Evolutionary conservation across 2,329 filamentous ascomycete genomes (phyloP), one percentile per base, ranked within the genome.

Genomic region (Pseudocercospora vitis): DNA sequence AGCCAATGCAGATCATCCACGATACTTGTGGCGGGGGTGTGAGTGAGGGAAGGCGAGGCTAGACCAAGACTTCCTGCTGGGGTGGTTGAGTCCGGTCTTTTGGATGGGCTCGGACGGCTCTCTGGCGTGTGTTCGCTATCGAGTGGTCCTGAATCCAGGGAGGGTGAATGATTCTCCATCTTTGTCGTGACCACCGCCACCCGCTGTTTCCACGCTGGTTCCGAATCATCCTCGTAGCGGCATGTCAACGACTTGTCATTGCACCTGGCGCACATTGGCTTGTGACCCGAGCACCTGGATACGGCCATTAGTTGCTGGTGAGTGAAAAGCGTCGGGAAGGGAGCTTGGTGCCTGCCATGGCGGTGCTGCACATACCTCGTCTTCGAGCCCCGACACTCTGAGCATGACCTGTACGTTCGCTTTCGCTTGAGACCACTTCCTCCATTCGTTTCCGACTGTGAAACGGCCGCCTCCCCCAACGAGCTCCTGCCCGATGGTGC

Each of bases 151-250:
- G 53, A 56, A 8, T 56, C 47, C 12, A 39, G 14, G 14, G 57
- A 40, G 9, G 32, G 55, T 2, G 55, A 52, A 3, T 46, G 32
- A 18, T 60, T 44, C 28, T 57, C 58, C 9, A 28, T 49, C 16
- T 31, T 39, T 32, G 39, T 18, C n/a, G 14, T 24, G 16, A 16
- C 21, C 7, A 11, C 29, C 31, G 5, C 50, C n/a, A 62, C 60
- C 5, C 60, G 48, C 40, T 58, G 60, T 39, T 62, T 62, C 61
- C 61, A 63, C 2, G 59, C 61, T 12, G 61, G 61, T 45, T 62
- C 59, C 5, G 57, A 58, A 19, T 59, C 54, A 47, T 63, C 61
- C 24, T 62, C 59, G 28, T 62, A 63, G 12, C 39, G 49, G 45
- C 61, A 63, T 12, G 45, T 21, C 35, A 63, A 47, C 8, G 47